Percentiles rank a stretch among this genome's conserved stretches.
phyloP scores from a whole-genome alignment of 1,284 basidiomycete genomes.

The Sanghuangporus weigelae region DNA sequence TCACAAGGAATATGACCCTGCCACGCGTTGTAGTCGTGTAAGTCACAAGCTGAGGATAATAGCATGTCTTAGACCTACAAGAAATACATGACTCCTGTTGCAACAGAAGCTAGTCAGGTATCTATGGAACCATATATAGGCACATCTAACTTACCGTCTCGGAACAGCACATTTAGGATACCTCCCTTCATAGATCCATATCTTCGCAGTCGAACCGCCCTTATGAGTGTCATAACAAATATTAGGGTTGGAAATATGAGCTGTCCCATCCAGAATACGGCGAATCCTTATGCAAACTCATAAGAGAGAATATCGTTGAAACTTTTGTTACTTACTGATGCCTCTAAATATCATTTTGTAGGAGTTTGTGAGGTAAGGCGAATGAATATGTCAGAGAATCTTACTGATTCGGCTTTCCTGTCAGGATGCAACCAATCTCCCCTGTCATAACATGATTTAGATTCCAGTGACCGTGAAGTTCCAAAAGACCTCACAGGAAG shows the following conservation, averaged over 20 bases:
- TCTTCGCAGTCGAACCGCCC: conserved; percentile 7
- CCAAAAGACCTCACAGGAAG: not conserved
- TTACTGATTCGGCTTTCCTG: conserved; percentile 12
- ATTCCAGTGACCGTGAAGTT: not conserved
- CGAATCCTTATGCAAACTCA: conserved; percentile 10
- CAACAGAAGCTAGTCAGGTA: not conserved
- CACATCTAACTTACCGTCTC: conserved; percentile 8
- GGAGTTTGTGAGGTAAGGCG: not conserved
- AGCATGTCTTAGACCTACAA: not conserved
- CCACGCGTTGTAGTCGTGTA: not conserved
- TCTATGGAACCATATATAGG: not conserved
- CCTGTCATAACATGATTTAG: not conserved
- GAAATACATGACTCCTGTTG: conserved; percentile 13
- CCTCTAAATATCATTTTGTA: conserved; percentile 3
- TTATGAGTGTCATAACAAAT: conserved; percentile 9
- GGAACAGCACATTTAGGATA: conserved; percentile 7
- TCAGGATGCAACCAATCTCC: conserved; percentile 10
- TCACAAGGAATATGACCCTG: conserved; percentile 14
- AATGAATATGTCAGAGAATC: not conserved
- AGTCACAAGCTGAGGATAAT: not conserved
- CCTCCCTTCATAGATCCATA: conserved; percentile 8
- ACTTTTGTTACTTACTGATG: not conserved
- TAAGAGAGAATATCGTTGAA: not conserved
- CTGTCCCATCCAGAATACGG: conserved; percentile 18
- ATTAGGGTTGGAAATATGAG: conserved; percentile 17